A percentile compares a stretch with the other conserved stretches of the same genome.
These are phyloP conservation scores for Exophiala bonariae DNA, from an alignment of 2,329 filamentous ascomycete genomes.

Conservation along the genomic window DNA sequence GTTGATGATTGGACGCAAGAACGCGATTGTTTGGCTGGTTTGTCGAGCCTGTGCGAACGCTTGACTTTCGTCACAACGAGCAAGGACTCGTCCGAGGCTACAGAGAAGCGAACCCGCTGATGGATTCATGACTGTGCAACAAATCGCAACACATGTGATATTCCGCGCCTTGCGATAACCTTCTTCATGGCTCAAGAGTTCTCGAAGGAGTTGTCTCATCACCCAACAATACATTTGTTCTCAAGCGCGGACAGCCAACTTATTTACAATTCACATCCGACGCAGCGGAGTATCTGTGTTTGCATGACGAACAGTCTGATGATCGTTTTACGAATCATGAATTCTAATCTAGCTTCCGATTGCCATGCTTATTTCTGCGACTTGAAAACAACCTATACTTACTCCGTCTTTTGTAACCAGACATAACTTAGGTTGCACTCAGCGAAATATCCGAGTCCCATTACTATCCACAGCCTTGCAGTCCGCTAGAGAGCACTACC, in stretches of 20 bases:
- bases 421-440: not conserved
- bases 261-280: no score
- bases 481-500: slow-evolving; percentile 6
- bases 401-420: slow-evolving; percentile 7
- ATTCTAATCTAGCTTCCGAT: slow-evolving; percentile 8
- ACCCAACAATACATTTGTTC: no score
- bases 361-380: slow-evolving; percentile 17
- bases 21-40: slow-evolving; percentile 9
- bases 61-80: slow-evolving; percentile 5
- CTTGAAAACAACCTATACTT: slow-evolving; percentile 19
- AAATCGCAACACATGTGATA: slow-evolving; percentile 4
- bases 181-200: not conserved
- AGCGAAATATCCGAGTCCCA: slow-evolving; percentile 1
- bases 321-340: slow-evolving; percentile 3
- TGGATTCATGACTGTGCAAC: slow-evolving; percentile 13
- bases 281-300: slow-evolving; percentile 15
- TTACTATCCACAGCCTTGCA: slow-evolving; percentile 9
- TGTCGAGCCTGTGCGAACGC: slow-evolving; percentile 10
- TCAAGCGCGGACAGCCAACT: no score
- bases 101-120: slow-evolving; percentile 1
- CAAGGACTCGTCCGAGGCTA: not conserved
- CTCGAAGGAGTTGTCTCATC: no score
- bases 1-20: slow-evolving; percentile 5
- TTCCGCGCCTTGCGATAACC: slow-evolving; percentile 13
- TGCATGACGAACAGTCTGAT: slow-evolving; percentile 20